Conservation (phyloP, 176 grass and related monocot genomes). For the Sorghum bicolor region DNA sequence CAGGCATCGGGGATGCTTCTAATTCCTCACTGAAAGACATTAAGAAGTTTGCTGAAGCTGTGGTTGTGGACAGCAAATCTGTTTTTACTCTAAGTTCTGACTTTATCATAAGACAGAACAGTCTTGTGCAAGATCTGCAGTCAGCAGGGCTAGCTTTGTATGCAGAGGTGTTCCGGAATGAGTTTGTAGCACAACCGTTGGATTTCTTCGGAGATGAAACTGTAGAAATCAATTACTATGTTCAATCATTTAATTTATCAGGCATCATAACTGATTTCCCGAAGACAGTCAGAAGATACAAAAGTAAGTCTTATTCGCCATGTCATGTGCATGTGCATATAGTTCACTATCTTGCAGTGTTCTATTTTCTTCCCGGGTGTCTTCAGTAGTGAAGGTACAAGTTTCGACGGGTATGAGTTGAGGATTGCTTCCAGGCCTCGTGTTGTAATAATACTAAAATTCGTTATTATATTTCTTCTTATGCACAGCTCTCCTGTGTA, state of each 20-base stretch:
- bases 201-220: slow-evolving; percentile 72
- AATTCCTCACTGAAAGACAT: slow-evolving; percentile 48
- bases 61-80: slow-evolving; percentile 16
- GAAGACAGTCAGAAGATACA: background rate
- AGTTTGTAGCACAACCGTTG: slow-evolving; percentile 61
- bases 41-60: slow-evolving; percentile 64
- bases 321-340: background rate
- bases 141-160: slow-evolving; percentile 55
- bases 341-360: background rate
- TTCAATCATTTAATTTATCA: slow-evolving; percentile 32
- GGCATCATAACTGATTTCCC: slow-evolving; percentile 37
- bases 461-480: background rate
- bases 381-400: background rate
- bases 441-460: background rate
- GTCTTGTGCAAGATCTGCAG: slow-evolving; percentile 33
- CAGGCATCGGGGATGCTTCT: slow-evolving; percentile 38
- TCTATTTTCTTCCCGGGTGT: background rate
- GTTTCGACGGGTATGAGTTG: background rate
- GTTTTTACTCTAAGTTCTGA: background rate
- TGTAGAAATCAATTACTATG: slow-evolving; percentile 73
- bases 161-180: slow-evolving; percentile 55
- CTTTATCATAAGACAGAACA: slow-evolving; percentile 42
- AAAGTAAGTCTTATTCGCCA: background rate
- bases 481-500: background rate
- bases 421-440: background rate